Evolutionary conservation across 78 protist species (phyloP).

Genomic region (slime mould (Dictyostelium discoideum)): dicty_2.7 NC_007088.5:2347001-2347500

Average conservation of each 20-base stretch:
- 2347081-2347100: no score
- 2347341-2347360: background rate
- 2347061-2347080: background rate
- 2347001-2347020: no score
- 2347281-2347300: background rate
- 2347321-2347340: background rate
- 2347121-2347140: background rate
- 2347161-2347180: background rate
- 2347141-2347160: background rate
- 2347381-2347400: background rate
- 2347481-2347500: background rate
- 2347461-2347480: background rate
- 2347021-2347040: no score
- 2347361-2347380: no score
- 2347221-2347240: background rate
- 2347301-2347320: background rate
- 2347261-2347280: background rate
- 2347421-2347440: background rate
- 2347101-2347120: slow-evolving; percentile 1
- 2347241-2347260: background rate
- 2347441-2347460: background rate
- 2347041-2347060: background rate
- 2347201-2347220: background rate
- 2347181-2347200: background rate
- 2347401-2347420: background rate